A percentile compares a stretch with the other conserved stretches of the same genome.
Evolutionary conservation across 177 flowering plant genomes (phyloP).

Genomic region (Vitis hybrid): DNA sequence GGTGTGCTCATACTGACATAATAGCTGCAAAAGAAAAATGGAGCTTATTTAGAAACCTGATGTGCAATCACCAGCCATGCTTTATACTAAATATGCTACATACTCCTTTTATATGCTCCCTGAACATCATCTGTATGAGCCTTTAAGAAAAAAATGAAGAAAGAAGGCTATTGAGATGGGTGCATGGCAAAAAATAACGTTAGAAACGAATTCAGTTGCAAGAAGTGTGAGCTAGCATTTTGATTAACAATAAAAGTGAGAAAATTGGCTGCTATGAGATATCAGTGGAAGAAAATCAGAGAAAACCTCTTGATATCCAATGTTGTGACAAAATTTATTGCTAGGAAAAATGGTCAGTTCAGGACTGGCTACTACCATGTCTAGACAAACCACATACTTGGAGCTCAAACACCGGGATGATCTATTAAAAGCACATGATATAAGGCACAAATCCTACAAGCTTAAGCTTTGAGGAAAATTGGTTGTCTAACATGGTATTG

Average conservation of each 20-base stretch:
- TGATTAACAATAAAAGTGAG: neutral
- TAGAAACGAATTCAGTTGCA: neutral
- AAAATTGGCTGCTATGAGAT: too few species aligned
- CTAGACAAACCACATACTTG: too few species aligned
- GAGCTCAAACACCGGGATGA: too few species aligned
- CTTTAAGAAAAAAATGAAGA: neutral
- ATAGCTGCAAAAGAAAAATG: conserved; percentile 58
- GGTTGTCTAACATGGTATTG: too few species aligned
- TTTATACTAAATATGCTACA: neutral
- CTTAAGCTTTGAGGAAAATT: too few species aligned
- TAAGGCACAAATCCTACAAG: too few species aligned
- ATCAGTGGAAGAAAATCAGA: neutral
- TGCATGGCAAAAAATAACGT: neutral
- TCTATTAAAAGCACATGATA: too few species aligned
- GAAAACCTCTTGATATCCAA: too few species aligned
- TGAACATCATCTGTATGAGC: neutral
- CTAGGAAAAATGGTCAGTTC: too few species aligned
- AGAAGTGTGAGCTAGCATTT: neutral
- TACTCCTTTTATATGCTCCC: neutral
- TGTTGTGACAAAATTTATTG: too few species aligned
- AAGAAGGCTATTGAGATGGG: neutral
- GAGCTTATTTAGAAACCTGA: neutral
- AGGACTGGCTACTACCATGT: too few species aligned
- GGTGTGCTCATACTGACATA: conserved; percentile 76
- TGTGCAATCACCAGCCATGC: neutral